Conservation (phyloP, 257 asterid species). For the Gentiana straminea region DNA sequence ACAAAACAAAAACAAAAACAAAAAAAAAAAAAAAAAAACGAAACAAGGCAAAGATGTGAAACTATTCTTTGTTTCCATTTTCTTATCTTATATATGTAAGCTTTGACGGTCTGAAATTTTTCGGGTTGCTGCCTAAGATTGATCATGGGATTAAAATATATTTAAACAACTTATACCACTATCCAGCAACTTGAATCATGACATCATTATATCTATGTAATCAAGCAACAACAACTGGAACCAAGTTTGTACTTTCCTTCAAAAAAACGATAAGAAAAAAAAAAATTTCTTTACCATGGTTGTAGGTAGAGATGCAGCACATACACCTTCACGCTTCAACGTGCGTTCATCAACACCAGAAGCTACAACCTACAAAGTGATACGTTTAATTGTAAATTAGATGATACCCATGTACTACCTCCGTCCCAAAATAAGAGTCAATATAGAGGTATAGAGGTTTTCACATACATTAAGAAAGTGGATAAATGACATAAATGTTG, state of each 20-base stretch:
- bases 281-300: slow-evolving; percentile 55
- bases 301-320: slow-evolving; percentile 99
- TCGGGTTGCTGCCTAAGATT: not conserved
- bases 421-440: no score
- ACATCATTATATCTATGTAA: not conserved
- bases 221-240: slow-evolving; percentile 5
- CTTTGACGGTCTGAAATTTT: not conserved
- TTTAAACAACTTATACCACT: not conserved
- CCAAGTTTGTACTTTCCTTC: not conserved
- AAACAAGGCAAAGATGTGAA: not conserved
- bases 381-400: slow-evolving; percentile 7
- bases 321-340: slow-evolving; percentile 96
- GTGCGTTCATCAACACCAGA: slow-evolving; percentile 96
- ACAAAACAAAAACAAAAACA: not conserved
- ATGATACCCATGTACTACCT: not conserved
- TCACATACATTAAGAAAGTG: no score
- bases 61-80: not conserved
- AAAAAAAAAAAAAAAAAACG: not conserved
- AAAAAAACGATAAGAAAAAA: not conserved
- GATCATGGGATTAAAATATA: not conserved
- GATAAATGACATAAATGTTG: no score
- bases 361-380: slow-evolving; percentile 68
- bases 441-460: no score
- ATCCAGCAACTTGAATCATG: slow-evolving; percentile 4
- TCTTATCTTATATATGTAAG: not conserved